Conservation (phyloP, 2,329 filamentous ascomycete species). For the Paraconiothyrium brasiliense region DNA sequence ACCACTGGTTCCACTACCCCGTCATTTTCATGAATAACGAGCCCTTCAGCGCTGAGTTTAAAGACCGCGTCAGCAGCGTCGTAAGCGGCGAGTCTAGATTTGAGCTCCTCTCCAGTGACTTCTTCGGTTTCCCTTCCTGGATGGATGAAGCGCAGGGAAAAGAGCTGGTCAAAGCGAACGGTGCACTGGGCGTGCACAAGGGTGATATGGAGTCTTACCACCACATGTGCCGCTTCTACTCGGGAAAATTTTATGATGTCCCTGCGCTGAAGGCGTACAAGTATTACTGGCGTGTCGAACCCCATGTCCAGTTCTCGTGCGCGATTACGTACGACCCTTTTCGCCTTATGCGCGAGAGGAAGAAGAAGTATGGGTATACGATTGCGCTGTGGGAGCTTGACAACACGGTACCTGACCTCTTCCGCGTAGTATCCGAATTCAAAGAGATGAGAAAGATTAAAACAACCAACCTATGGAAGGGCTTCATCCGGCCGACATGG, state of each 20-base stretch:
- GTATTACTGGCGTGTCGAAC: conserved; percentile 98
- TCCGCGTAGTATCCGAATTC: conserved; percentile 22
- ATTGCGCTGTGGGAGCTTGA: conserved; percentile 94
- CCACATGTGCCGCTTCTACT: conserved; percentile 97
- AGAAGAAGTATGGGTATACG: conserved; percentile 97
- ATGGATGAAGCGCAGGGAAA: conserved; percentile 67
- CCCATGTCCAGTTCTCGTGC: conserved; percentile 97
- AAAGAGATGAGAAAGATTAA: conserved; percentile 19
- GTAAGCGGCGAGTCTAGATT: conserved; percentile 87
- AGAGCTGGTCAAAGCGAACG: conserved; percentile 80
- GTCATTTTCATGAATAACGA: conserved; percentile 98
- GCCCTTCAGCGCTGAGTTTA: conserved; percentile 90
- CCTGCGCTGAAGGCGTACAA: conserved; percentile 79
- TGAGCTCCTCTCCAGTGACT: conserved; percentile 85
- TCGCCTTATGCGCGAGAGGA: conserved; percentile 91
- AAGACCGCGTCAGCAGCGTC: conserved; percentile 75
- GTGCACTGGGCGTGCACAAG: conserved; percentile 64
- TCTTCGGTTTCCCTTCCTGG: conserved; percentile 70
- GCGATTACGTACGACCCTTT: conserved; percentile 97
- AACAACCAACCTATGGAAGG: conserved; percentile 26
- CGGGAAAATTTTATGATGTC: conserved; percentile 81
- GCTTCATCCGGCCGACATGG: conserved; percentile 25
- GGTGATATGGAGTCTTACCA: conserved; percentile 67
- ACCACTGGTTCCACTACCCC: conserved; percentile 95
- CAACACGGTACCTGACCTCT: conserved; percentile 71